Percentiles rank a stretch among this genome's conserved stretches.
These are phyloP conservation scores for Phytopythium litorale DNA, from an alignment of 352 stramenopile genomes.

Conservation along the genomic window DNA sequence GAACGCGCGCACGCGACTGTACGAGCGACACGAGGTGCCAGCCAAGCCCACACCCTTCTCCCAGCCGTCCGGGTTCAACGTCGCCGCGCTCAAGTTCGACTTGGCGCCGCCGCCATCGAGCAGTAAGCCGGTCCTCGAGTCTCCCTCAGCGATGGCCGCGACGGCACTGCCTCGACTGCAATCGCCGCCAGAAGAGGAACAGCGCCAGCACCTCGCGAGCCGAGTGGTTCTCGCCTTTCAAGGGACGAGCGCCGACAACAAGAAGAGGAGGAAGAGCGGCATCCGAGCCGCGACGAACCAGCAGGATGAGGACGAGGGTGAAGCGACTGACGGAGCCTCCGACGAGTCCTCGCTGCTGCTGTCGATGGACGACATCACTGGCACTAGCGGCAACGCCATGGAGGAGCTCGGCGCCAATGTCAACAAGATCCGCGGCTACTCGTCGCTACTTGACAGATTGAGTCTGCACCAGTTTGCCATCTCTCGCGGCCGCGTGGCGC, in stretches of 20 bases:
- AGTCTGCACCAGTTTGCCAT: conserved; percentile 90
- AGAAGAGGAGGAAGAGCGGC: conserved; percentile 7
- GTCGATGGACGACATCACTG: conserved; percentile 21
- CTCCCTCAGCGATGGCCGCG: background rate
- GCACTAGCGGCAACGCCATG: conserved; percentile 35
- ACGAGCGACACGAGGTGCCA: conserved; percentile 54
- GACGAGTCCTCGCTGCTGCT: conserved; percentile 12
- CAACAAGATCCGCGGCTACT: conserved; percentile 79
- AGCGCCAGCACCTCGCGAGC: conserved; percentile 10
- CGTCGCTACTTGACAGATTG: conserved; percentile 74
- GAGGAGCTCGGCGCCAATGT: conserved; percentile 70
- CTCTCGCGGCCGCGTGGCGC: conserved; percentile 74
- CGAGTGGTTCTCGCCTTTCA: conserved; percentile 7
- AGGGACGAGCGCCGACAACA: background rate
- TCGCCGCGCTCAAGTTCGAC: conserved; percentile 79
- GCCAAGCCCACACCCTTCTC: conserved; percentile 45
- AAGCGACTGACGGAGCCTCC: conserved; percentile 11
- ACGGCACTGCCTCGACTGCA: conserved; percentile 5
- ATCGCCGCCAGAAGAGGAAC: conserved; percentile 4
- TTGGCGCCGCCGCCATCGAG: conserved; percentile 20
- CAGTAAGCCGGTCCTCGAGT: background rate
- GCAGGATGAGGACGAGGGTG: conserved; percentile 16
- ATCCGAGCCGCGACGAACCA: conserved; percentile 29
- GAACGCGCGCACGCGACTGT: conserved; percentile 43
- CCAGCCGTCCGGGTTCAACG: conserved; percentile 65